A percentile compares a stretch with the other conserved stretches of the same genome.
phyloP scores from a whole-genome alignment of 805 yeast species.

The Sugiyamaella americana region DNA sequence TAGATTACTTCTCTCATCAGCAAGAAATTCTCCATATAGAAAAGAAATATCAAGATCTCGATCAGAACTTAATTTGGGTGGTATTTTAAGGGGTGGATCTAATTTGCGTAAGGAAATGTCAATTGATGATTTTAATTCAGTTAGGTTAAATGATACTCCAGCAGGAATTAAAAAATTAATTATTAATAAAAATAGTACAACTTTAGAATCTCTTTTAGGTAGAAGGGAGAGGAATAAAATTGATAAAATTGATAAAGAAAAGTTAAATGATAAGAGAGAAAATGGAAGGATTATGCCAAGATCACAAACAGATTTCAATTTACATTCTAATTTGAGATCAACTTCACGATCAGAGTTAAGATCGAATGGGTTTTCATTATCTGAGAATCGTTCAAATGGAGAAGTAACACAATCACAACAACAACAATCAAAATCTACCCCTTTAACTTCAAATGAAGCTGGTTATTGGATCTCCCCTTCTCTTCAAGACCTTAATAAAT shows the following conservation, averaged over 20 bases:
- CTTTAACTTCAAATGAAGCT: constrained; percentile 18
- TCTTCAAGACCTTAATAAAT: constrained; percentile 49
- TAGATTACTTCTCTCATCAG: constrained; percentile 4
- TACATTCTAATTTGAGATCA: background rate
- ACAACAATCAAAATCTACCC: background rate
- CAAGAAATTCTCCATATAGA: constrained; percentile 15
- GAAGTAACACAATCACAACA: background rate
- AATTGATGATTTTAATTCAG: constrained; percentile 3
- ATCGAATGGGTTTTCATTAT: background rate
- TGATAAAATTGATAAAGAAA: background rate
- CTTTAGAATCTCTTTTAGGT: constrained; percentile 11
- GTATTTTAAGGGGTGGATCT: background rate
- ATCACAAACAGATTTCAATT: background rate
- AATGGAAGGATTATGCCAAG: background rate
- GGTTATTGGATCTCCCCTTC: constrained; percentile 82
- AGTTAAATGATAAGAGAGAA: background rate
- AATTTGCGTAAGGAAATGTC: constrained; percentile 4
- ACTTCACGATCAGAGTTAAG: background rate
- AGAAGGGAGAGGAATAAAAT: background rate
- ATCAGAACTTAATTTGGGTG: constrained; percentile 7
- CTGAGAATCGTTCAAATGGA: background rate
- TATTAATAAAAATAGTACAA: constrained; percentile 3
- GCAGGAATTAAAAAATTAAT: constrained; percentile 14
- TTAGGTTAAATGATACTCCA: constrained; percentile 1
- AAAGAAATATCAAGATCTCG: constrained; percentile 3